These are phyloP conservation scores for Mercurialis annua DNA, from an alignment of 345 rosid genomes.

Conservation along the genomic window DNA sequence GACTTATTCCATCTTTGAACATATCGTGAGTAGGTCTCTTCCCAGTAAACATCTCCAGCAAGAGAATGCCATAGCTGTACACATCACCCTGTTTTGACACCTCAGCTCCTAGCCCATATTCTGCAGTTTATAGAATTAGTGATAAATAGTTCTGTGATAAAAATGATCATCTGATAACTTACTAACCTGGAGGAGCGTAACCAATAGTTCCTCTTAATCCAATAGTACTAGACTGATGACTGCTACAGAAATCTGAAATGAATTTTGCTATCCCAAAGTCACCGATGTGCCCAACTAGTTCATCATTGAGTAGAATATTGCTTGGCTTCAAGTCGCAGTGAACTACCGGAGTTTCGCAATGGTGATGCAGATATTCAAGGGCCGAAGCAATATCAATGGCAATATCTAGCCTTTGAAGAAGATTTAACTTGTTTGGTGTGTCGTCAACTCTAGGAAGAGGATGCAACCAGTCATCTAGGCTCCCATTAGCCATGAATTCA, in stretches of 20 bases:
- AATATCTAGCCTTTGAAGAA: neutral
- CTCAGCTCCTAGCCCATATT: neutral
- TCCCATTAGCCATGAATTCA: slow-evolving; percentile 1
- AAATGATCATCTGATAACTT: too few relatives aligned
- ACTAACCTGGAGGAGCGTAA: slow-evolving; percentile 2
- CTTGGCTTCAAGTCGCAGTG: neutral
- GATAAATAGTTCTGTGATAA: too few relatives aligned
- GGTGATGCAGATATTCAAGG: neutral
- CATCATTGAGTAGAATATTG: neutral
- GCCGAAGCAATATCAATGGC: slow-evolving; percentile 1
- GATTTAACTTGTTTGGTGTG: neutral
- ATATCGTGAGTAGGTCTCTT: neutral
- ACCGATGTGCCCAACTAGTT: neutral
- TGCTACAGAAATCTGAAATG: neutral
- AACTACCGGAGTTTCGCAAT: neutral
- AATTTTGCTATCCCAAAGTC: neutral
- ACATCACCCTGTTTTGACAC: neutral
- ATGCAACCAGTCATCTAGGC: neutral
- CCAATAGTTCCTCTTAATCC: slow-evolving; percentile 1
- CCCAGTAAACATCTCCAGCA: neutral
- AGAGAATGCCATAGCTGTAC: neutral
- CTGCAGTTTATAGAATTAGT: too few relatives aligned
- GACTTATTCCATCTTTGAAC: neutral
- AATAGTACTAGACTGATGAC: neutral
- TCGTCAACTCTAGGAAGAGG: neutral